A percentile compares a stretch with the other conserved stretches of the same genome.
Conservation (phyloP, 129 eudicot genomes). For the Chrysanthemum seticuspe region DNA sequence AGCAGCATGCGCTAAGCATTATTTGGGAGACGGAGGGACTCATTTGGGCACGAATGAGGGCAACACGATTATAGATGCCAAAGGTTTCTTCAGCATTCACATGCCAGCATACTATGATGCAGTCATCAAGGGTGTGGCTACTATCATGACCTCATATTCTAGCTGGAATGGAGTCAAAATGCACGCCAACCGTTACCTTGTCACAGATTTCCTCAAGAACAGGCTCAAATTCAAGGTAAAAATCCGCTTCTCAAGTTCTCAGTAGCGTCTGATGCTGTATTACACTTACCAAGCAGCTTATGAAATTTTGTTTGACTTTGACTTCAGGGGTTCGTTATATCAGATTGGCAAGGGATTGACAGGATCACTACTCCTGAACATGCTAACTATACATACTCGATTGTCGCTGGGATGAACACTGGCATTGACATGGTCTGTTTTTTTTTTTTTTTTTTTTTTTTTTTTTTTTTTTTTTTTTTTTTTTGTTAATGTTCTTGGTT, state of each 20-base stretch:
- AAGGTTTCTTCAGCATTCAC: conserved; percentile 48
- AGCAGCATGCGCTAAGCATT: conserved; percentile 60
- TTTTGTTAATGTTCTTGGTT: neutral
- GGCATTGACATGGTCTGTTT: conserved; percentile 63
- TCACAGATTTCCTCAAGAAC: conserved; percentile 56
- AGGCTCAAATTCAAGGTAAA: conserved; percentile 45
- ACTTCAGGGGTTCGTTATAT: conserved; percentile 58
- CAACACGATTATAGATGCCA: conserved; percentile 41
- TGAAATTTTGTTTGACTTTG: conserved; percentile 19
- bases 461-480: neutral
- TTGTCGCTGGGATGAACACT: conserved; percentile 45
- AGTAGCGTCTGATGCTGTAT: neutral
- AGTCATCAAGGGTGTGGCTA: conserved; percentile 54
- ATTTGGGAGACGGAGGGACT: conserved; percentile 69
- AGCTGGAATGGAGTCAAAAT: conserved; percentile 71
- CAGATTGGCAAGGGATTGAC: conserved; percentile 66
- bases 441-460: conserved; percentile 1
- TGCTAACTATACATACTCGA: conserved; percentile 59
- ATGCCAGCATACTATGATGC: conserved; percentile 62
- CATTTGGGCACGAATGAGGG: conserved; percentile 51
- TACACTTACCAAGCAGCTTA: neutral
- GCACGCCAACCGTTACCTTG: conserved; percentile 56
- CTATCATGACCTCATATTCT: conserved; percentile 64
- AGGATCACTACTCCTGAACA: conserved; percentile 55
- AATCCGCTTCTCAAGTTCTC: conserved; percentile 1